These are phyloP conservation scores for Aspergillus bertholletiae DNA, from an alignment of 495 filamentous ascomycete species.

Conservation along the genomic window DNA sequence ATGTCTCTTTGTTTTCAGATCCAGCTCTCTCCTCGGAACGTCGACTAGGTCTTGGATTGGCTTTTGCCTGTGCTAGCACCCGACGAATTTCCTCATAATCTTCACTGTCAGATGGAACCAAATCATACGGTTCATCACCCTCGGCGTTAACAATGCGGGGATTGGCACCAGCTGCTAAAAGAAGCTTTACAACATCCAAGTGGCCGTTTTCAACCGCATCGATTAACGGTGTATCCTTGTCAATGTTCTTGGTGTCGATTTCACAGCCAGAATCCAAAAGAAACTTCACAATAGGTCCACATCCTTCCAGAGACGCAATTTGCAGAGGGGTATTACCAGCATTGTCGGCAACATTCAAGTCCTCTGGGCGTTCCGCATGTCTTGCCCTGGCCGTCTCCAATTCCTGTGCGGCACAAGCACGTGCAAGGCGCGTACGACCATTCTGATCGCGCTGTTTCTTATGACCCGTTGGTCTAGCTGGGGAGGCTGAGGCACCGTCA, in stretches of 20 bases:
- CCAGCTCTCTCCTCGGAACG: conserved; percentile 60
- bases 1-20: conserved; percentile 51
- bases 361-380: conserved; percentile 72
- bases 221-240: conserved; percentile 89
- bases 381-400: conserved; percentile 64
- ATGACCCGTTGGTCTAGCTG: conserved; percentile 61
- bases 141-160: conserved; percentile 81
- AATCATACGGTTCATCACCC: conserved; percentile 82
- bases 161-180: conserved; percentile 83
- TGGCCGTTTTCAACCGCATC: conserved; percentile 96
- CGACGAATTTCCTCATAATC: conserved; percentile 55
- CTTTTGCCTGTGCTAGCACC: conserved; percentile 44
- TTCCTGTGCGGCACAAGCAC: conserved; percentile 76
- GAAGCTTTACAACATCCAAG: conserved; percentile 79
- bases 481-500: conserved; percentile 55
- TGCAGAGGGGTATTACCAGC: conserved; percentile 93
- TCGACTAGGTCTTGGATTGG: conserved; percentile 45
- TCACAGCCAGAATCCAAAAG: conserved; percentile 79
- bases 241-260: conserved; percentile 73
- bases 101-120: conserved; percentile 69
- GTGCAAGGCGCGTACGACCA: conserved; percentile 79
- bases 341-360: conserved; percentile 86
- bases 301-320: conserved; percentile 81
- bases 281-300: conserved; percentile 66
- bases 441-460: conserved; percentile 84